Evolutionary conservation across 306 rosid genomes (phyloP).

Genomic region (Calophaca sinica): DNA sequence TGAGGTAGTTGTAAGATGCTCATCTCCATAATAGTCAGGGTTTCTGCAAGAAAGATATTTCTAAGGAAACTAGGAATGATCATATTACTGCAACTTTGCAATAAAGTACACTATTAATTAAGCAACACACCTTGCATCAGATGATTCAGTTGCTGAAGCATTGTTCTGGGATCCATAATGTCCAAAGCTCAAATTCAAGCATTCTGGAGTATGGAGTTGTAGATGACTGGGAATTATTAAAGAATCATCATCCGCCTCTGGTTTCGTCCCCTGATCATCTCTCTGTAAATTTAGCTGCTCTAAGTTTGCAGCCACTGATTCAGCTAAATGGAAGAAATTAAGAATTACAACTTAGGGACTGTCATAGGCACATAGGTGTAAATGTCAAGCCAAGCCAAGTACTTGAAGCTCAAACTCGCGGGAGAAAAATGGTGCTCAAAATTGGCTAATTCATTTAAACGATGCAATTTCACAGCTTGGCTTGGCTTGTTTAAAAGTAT

Average conservation of each 20-base stretch:
- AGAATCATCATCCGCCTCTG: conserved; percentile 65
- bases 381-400: neutral
- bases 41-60: conserved; percentile 58
- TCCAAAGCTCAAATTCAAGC: conserved; percentile 91
- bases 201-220: conserved; percentile 81
- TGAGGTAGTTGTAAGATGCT: conserved; percentile 62
- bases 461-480: neutral
- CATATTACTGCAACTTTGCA: conserved; percentile 19
- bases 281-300: conserved; percentile 70
- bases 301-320: conserved; percentile 72
- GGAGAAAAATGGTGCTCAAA: neutral
- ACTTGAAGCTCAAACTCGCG: neutral
- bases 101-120: neutral
- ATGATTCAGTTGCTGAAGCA: conserved; percentile 66
- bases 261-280: conserved; percentile 64
- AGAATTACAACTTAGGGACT: neutral
- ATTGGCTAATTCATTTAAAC: neutral
- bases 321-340: conserved; percentile 52
- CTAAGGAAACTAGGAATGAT: conserved; percentile 29
- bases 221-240: conserved; percentile 91
- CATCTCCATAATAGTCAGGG: conserved; percentile 79
- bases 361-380: neutral
- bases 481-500: neutral
- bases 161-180: conserved; percentile 78
- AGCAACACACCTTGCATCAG: conserved; percentile 67